Percentiles rank a stretch among this genome's conserved stretches.
These are phyloP conservation scores for Hanseniaspora hatyaiensis DNA, from an alignment of 805 yeast genomes.

Conservation along the genomic window DNA sequence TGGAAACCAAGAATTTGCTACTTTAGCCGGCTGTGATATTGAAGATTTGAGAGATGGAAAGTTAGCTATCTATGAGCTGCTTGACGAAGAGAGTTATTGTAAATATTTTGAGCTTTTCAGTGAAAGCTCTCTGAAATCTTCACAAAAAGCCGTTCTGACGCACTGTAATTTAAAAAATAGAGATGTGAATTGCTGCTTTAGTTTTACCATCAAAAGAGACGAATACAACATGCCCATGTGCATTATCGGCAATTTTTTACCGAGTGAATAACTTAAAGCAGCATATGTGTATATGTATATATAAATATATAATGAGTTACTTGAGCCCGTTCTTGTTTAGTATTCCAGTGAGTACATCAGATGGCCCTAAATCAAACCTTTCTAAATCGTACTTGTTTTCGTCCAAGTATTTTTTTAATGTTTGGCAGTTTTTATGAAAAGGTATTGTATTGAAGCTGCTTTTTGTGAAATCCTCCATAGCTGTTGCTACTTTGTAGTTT, in stretches of 20 bases:
- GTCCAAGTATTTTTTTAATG: slow-evolving; percentile 21
- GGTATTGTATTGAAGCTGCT: slow-evolving; percentile 29
- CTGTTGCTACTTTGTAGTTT: slow-evolving; percentile 24
- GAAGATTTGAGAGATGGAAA: slow-evolving; percentile 89
- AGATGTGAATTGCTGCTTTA: slow-evolving; percentile 87
- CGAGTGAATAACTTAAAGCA: slow-evolving; percentile 36
- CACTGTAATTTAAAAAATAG: slow-evolving; percentile 77
- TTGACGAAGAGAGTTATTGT: slow-evolving; percentile 93
- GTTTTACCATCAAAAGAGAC: slow-evolving; percentile 86
- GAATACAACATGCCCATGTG: slow-evolving; percentile 91
- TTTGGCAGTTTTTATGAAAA: slow-evolving; percentile 27
- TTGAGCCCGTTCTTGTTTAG: slow-evolving; percentile 11
- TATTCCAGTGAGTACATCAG: slow-evolving; percentile 24
- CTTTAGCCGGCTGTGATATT: slow-evolving; percentile 74
- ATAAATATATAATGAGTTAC: not conserved
- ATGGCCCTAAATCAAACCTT: slow-evolving; percentile 24
- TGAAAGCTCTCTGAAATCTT: slow-evolving; percentile 88
- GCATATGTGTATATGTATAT: not conserved
- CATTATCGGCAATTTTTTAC: slow-evolving; percentile 90
- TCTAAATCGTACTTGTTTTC: slow-evolving; percentile 17
- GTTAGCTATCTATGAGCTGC: slow-evolving; percentile 79
- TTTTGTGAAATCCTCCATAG: slow-evolving; percentile 28
- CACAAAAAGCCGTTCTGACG: slow-evolving; percentile 87
- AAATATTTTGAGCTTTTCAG: slow-evolving; percentile 97
- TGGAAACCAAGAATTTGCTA: slow-evolving; percentile 93